phyloP scores from a whole-genome alignment of 345 rosid species.

The Populus euphratica region DNA sequence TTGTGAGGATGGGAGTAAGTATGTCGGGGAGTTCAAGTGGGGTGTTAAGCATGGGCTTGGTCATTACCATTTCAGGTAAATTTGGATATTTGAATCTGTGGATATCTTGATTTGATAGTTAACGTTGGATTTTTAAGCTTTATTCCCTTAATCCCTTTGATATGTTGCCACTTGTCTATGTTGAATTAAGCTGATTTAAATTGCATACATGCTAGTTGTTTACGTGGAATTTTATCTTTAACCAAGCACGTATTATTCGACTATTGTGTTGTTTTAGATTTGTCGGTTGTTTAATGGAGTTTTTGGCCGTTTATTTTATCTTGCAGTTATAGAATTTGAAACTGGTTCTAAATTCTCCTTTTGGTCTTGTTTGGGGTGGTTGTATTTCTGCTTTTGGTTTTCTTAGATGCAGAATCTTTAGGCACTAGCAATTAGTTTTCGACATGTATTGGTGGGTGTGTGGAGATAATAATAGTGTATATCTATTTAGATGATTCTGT shows the following conservation, averaged over 20 bases:
- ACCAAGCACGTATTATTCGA: too few relatives aligned
- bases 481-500: background rate
- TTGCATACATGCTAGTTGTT: background rate
- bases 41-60: conserved; percentile 92
- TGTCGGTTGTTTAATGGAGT: background rate
- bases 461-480: background rate
- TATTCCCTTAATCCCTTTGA: too few relatives aligned
- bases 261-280: background rate
- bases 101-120: background rate
- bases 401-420: background rate
- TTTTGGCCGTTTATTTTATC: background rate
- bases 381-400: background rate
- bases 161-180: background rate
- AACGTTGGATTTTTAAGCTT: background rate
- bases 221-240: background rate
- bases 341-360: background rate
- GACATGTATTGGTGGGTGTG: background rate
- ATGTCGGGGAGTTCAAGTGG: conserved; percentile 82
- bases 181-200: conserved; percentile 1
- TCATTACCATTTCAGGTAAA: conserved; percentile 77
- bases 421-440: background rate
- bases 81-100: background rate
- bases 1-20: conserved; percentile 74
- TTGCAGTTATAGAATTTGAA: background rate
- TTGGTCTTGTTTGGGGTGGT: background rate